Evolutionary conservation across 179 eudicot species (phyloP).

Genomic region (Dionaea muscipula): DNA sequence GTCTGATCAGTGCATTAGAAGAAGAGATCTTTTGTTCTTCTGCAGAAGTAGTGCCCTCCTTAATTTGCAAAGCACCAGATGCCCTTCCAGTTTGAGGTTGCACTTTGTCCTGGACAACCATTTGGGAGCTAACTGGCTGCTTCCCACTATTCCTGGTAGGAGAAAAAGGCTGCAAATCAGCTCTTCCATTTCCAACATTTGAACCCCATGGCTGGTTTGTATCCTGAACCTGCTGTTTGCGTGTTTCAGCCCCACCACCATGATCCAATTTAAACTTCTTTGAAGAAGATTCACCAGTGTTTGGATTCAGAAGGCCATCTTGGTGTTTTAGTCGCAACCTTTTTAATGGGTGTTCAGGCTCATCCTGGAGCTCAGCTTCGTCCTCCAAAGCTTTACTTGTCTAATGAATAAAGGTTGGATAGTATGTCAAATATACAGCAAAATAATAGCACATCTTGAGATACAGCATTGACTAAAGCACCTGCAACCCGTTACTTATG

Average conservation of each 20-base stretch:
- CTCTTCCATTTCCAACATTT: slow-evolving; percentile 12
- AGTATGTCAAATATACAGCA: slow-evolving; percentile 7
- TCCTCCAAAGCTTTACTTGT: slow-evolving; percentile 27
- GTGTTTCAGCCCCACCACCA: slow-evolving; percentile 18
- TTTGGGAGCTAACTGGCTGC: slow-evolving; percentile 32
- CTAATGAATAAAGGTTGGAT: slow-evolving; percentile 20
- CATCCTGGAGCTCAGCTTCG: slow-evolving; percentile 35
- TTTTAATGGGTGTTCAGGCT: slow-evolving; percentile 59
- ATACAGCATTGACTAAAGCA: slow-evolving; percentile 1
- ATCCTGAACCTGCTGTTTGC: slow-evolving; percentile 13
- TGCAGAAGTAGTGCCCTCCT: slow-evolving; percentile 14
- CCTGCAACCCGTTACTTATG: slow-evolving; percentile 25
- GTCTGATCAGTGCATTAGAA: slow-evolving; percentile 24
- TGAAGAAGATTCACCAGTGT: slow-evolving; percentile 14
- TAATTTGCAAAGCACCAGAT: slow-evolving; percentile 17
- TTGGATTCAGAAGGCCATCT: slow-evolving; percentile 14
- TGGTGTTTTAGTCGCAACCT: slow-evolving; percentile 45
- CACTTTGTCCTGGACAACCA: no score
- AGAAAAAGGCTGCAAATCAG: slow-evolving; percentile 15
- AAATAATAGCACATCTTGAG: neutral
- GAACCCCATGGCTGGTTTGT: slow-evolving; percentile 11
- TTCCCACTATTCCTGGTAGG: slow-evolving; percentile 51
- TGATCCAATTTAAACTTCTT: slow-evolving; percentile 28
- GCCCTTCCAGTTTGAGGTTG: slow-evolving; percentile 22
- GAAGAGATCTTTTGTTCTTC: slow-evolving; percentile 19